Percentiles rank a stretch among this genome's conserved stretches.
Conservation (phyloP, 2,329 filamentous ascomycete species). For the Cladophialophora exuberans region DNA sequence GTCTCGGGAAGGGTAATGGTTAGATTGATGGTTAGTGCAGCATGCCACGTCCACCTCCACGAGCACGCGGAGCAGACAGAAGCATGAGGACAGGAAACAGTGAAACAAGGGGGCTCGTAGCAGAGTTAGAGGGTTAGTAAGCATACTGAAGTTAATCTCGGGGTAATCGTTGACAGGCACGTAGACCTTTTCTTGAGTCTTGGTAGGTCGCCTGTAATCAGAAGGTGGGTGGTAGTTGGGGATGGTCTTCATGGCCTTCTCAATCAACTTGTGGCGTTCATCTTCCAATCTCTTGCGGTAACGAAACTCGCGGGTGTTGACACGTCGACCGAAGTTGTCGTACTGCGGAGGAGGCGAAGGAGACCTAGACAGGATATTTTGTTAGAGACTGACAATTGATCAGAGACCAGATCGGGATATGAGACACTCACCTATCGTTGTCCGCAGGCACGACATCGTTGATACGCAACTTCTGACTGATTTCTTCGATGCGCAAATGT, state of each 20-base stretch:
- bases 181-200: slow-evolving; percentile 99
- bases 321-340: slow-evolving; percentile 98
- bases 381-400: slow-evolving; percentile 29
- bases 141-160: slow-evolving; percentile 99
- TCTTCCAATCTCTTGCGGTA: slow-evolving; percentile 98
- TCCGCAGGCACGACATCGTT: slow-evolving; percentile 98
- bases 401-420: slow-evolving; percentile 7
- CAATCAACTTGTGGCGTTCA: slow-evolving; percentile 96
- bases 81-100: slow-evolving; percentile 41
- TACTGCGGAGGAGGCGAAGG: slow-evolving; percentile 96
- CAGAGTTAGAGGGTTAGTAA: slow-evolving; percentile 97
- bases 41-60: slow-evolving; percentile 25
- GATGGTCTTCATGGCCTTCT: slow-evolving; percentile 99
- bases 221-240: slow-evolving; percentile 98
- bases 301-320: slow-evolving; percentile 97
- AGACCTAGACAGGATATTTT: slow-evolving; percentile 69
- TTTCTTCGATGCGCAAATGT: slow-evolving; percentile 97
- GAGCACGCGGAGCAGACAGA: slow-evolving; percentile 23
- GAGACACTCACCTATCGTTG: slow-evolving; percentile 77
- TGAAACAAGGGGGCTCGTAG: slow-evolving; percentile 56
- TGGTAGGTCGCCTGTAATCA: slow-evolving; percentile 97
- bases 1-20: slow-evolving; percentile 32
- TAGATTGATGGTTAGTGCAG: slow-evolving; percentile 41
- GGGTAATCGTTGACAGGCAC: slow-evolving; percentile 99
- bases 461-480: slow-evolving; percentile 98